Conservation (phyloP, 2,329 filamentous ascomycete species). For the Penicillium janthinellum region DNA sequence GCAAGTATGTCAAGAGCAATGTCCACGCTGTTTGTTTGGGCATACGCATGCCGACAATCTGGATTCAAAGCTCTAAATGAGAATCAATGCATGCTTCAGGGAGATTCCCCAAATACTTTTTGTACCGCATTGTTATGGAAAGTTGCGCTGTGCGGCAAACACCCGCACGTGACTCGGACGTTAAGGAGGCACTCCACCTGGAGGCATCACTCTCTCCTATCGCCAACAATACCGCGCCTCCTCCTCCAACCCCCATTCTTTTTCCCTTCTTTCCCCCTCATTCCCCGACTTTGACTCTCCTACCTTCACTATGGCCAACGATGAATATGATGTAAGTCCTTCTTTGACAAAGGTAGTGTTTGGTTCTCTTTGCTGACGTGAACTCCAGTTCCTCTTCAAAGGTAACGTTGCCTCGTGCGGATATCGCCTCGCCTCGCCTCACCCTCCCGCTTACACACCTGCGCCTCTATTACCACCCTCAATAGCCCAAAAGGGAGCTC, state of each 20-base stretch:
- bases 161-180: slow-evolving; percentile 23
- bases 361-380: slow-evolving; percentile 34
- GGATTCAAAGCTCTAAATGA: background rate
- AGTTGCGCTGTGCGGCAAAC: slow-evolving; percentile 8
- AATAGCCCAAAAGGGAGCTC: background rate
- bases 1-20: background rate
- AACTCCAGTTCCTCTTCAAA: slow-evolving; percentile 92
- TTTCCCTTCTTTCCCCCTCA: slow-evolving; percentile 22
- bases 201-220: slow-evolving; percentile 27
- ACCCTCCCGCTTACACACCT: slow-evolving; percentile 18
- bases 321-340: slow-evolving; percentile 95
- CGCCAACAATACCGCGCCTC: slow-evolving; percentile 15
- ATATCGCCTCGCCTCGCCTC: slow-evolving; percentile 17
- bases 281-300: slow-evolving; percentile 14
- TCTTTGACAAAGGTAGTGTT: background rate
- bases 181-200: slow-evolving; percentile 28
- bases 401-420: slow-evolving; percentile 57
- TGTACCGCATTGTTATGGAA: background rate
- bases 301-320: slow-evolving; percentile 79
- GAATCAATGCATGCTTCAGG: background rate
- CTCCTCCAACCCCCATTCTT: slow-evolving; percentile 14
- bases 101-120: background rate
- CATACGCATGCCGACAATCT: background rate
- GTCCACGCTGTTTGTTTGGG: background rate
- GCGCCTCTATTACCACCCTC: slow-evolving; percentile 2